These are phyloP conservation scores for Arabidopsis arenosa DNA, from an alignment of 345 rosid genomes.

Conservation along the genomic window DNA sequence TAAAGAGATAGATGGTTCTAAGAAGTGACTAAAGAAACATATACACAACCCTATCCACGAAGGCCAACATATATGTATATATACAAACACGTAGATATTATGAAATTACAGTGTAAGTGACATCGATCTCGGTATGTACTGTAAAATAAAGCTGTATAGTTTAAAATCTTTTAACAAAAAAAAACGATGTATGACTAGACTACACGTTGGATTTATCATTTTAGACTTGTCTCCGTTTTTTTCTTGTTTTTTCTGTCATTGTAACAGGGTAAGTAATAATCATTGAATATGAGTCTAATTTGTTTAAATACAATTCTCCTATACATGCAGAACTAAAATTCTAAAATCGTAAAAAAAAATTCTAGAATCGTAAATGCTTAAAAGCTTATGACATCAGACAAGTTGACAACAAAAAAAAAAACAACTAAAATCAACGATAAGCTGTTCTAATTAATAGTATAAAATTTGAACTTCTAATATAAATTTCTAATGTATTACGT, in stretches of 20 bases:
- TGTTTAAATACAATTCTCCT: not conserved
- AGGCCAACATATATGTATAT: not conserved
- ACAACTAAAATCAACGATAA: constrained; percentile 31
- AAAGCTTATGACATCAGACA: constrained; percentile 36
- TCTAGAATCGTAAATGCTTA: not conserved
- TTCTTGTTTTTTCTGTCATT: not conserved
- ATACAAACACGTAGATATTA: not conserved
- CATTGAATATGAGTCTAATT: not conserved
- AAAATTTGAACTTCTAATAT: constrained; percentile 10
- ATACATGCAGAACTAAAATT: not conserved
- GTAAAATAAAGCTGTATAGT: not conserved
- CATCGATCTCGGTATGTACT: not conserved
- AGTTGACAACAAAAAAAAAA: not conserved
- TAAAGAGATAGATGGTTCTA: constrained; percentile 38
- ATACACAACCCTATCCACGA: constrained; percentile 11
- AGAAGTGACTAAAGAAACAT: constrained; percentile 33
- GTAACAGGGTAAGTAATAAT: constrained; percentile 41
- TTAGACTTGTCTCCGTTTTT: not conserved
- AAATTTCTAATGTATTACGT: constrained; percentile 34
- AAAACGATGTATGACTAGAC: not conserved
- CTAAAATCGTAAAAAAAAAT: not conserved
- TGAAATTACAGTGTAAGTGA: constrained; percentile 11
- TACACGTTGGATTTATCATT: not conserved
- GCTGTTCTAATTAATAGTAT: constrained; percentile 18
- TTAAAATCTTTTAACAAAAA: not conserved